A percentile compares a stretch with the other conserved stretches of the same genome.
These are phyloP conservation scores for Mycena galericulata DNA, from an alignment of 768 basidiomycete genomes.

Conservation along the genomic window DNA sequence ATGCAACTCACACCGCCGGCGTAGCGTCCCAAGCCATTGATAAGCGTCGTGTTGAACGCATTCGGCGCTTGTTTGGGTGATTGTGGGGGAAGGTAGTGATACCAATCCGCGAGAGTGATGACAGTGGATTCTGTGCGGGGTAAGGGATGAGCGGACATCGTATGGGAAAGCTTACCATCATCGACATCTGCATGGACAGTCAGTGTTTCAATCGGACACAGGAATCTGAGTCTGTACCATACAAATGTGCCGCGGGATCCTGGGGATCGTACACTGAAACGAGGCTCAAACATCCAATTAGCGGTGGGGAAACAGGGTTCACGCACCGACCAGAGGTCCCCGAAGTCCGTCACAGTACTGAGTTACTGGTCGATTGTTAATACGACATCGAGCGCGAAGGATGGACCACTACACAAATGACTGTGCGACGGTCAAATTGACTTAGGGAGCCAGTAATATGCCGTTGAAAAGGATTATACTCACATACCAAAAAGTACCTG, in stretches of 20 bases:
- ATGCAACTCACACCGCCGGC: constrained; percentile 20
- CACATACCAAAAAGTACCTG: too few species aligned
- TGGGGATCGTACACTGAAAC: constrained; percentile 53
- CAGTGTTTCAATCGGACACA: neutral
- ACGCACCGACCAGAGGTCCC: constrained; percentile 40
- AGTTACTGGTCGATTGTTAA: constrained; percentile 43
- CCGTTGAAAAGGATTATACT: too few species aligned
- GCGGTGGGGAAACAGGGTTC: too few species aligned
- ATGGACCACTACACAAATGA: constrained; percentile 47
- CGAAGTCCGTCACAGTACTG: constrained; percentile 55
- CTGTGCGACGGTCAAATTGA: too few species aligned
- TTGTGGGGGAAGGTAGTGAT: too few species aligned
- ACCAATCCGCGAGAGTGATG: too few species aligned
- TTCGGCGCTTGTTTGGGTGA: too few species aligned
- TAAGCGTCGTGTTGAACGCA: constrained; percentile 41
- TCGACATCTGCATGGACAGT: constrained; percentile 39
- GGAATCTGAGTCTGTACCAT: too few species aligned
- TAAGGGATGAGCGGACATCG: too few species aligned
- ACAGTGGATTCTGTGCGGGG: constrained; percentile 31
- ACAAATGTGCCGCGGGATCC: constrained; percentile 47
- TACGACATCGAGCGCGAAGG: too few species aligned
- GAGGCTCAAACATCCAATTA: too few species aligned
- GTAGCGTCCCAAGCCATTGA: constrained; percentile 44
- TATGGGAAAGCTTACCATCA: constrained; percentile 43
- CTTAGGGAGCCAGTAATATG: too few species aligned